Base-by-base conservation (phyloP, 2,329 filamentous ascomycete species). In the Ophiostoma piceae region DNA sequence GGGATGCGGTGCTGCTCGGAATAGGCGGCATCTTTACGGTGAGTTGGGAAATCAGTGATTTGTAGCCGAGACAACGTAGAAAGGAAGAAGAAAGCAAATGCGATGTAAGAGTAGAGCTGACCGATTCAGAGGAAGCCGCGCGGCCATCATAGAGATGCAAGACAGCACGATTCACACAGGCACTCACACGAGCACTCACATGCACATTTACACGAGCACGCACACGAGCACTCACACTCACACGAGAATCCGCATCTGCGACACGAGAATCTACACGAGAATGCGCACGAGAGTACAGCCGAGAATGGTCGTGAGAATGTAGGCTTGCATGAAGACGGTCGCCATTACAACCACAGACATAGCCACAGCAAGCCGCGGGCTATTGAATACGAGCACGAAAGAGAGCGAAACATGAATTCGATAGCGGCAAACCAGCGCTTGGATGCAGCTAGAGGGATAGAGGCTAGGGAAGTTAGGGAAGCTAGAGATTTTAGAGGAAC, bases 1-100 rank as follows among this genome's bases (percentile, higher is more conserved):
- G 74, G 74, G 74, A 75, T 37, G 67, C 67, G 5, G 71, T 74
- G 29, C 71, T 73, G 57, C 72, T 73, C 43, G 70, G 72, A 29
- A 69, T 75, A 1, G 74, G 74, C 41, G 39, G 66, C 22, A 16
- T 71, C 12, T 74, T 72, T 51, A 60, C 69, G 67, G 68, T 72
- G 43, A 57, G 51, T 54, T 11, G 16, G 11, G 51, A 5, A 12
- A 8, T 8, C n/a, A 6, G 51, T 26, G 51, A 47, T n/a, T 47
- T 35, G 35, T 35, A 22, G 16, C n/a, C 22, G 51, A 57, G 51
- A 57, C 51, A 57, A 12, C 12, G 39, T 14, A 41, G 39, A 19
- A 47, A 43, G 14, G 51, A 57, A 11, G n/a, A 26, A 57, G 9
- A 26, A 57, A 57, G 51, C 12, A 57, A 26, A 57, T 22, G 22